Percentiles rank a stretch among this genome's conserved stretches.
These are phyloP conservation scores for Eremothecium sinecaudum DNA, from an alignment of 1,139 yeast species.

Conservation along the genomic window DNA sequence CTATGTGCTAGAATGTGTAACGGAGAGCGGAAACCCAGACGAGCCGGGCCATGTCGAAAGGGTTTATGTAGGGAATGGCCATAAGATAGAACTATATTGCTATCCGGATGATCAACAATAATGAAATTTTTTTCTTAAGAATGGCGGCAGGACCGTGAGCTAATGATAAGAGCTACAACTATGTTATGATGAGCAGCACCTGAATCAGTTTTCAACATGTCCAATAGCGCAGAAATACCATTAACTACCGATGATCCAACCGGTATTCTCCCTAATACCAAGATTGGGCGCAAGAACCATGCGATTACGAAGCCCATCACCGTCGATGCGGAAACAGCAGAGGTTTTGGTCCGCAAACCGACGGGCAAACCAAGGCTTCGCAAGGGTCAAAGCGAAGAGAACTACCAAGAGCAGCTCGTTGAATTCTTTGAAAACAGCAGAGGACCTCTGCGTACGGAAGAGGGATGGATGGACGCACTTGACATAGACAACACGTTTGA, in stretches of 20 bases:
- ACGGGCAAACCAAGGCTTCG: conserved; percentile 37
- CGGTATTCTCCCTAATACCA: conserved; percentile 31
- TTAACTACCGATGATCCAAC: neutral
- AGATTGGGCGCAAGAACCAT: conserved; percentile 13
- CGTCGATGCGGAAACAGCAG: conserved; percentile 22
- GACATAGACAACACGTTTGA: conserved; percentile 13
- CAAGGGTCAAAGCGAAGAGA: conserved; percentile 52
- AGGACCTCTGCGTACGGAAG: conserved; percentile 47
- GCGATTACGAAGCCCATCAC: conserved; percentile 20
- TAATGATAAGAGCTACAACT: no score
- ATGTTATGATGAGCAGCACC: no score
- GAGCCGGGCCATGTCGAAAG: conserved; percentile 81
- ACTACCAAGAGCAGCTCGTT: conserved; percentile 37
- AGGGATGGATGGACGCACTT: conserved; percentile 36
- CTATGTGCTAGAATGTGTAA: conserved; percentile 74
- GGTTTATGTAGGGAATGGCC: conserved; percentile 32
- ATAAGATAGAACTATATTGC: neutral
- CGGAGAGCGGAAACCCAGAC: conserved; percentile 47
- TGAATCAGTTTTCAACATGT: no score
- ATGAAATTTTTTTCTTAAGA: no score
- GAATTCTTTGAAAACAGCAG: conserved; percentile 33
- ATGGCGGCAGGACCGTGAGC: no score
- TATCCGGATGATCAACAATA: no score
- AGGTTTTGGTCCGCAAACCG: conserved; percentile 33
- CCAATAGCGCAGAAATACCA: no score